A percentile compares a stretch with the other conserved stretches of the same genome.
Conservation (phyloP, 2,329 filamentous ascomycete genomes). For the Pseudocercospora vitis region DNA sequence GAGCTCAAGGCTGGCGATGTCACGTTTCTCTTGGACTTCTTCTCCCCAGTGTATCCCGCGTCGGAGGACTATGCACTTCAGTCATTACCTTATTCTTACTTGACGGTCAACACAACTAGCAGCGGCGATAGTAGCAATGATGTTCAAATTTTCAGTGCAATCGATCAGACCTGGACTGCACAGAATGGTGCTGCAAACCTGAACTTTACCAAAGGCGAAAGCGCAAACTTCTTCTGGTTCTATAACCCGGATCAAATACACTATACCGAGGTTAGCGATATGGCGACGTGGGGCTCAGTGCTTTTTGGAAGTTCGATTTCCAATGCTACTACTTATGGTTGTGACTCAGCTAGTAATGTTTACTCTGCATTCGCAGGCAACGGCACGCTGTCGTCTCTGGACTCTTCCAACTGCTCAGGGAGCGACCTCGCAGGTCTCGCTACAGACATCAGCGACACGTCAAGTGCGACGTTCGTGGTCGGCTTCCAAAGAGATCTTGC, state of each 20-base stretch:
- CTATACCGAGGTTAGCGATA: constrained; percentile 28
- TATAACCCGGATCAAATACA: constrained; percentile 28
- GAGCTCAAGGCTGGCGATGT: constrained; percentile 30
- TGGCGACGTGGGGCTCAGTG: constrained; percentile 30
- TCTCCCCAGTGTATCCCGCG: constrained; percentile 38
- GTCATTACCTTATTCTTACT: constrained; percentile 40
- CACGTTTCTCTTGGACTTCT: constrained; percentile 38
- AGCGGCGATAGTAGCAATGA: neutral
- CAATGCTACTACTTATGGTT: constrained; percentile 10
- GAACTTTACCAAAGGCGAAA: constrained; percentile 23
- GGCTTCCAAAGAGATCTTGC: constrained; percentile 28
- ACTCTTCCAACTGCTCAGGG: constrained; percentile 10
- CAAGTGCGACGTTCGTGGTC: constrained; percentile 27
- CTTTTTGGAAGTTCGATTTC: constrained; percentile 20
- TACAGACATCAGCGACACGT: constrained; percentile 17
- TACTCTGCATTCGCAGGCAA: constrained; percentile 18
- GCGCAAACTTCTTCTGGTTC: constrained; percentile 26
- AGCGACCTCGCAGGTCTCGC: constrained; percentile 26
- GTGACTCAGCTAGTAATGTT: constrained; percentile 17
- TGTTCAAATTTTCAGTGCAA: constrained; percentile 39
- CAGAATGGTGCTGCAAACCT: constrained; percentile 29
- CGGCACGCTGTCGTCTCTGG: constrained; percentile 14
- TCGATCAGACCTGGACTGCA: constrained; percentile 41
- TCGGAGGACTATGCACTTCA: constrained; percentile 37
- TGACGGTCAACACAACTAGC: constrained; percentile 31